Base-by-base conservation (phyloP, 352 stramenopile genomes). In the Thalassiosira livingstoniorum region DNA sequence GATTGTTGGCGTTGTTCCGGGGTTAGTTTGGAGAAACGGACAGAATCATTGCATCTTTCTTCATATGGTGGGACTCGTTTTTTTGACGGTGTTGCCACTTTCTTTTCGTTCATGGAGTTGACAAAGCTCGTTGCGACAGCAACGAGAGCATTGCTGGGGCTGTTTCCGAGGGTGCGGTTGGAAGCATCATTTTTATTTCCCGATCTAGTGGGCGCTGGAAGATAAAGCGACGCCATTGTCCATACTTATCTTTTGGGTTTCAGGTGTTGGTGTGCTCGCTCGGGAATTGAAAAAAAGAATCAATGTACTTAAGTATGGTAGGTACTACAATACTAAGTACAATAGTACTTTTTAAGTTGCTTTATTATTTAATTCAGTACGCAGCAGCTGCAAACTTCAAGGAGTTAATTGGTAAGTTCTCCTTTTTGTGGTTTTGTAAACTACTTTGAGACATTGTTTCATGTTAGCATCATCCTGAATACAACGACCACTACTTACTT, bases 21-120 rank as follows among this genome's bases (percentile, higher is more conserved):
- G 23, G 87, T 47, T 1, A 91, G 61, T 72, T 82, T 82, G 21
- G 79, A 75, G 45, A 85, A 82, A 58, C 80, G 76, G 2, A 87
- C 57, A 7, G 90, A 88, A 5, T 66, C 57, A 54, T 82, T 69
- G 68, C 88, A 93, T 27, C 90, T 82, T 65, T 90, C 63, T 39
- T 79, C 71, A 54, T 94, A 94, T 0, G 76, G 80, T 11, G 90
- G 90, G 32, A 87, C 88, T 60, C 67, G 60, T 64, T 72, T 57
- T 70, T 53, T 43, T 21, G 32, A 37, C 13, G 53, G 4, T 2
- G 53, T 43, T 18, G 61, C n/a, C 39, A 31, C 18, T 35, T 4
- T 5, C 45, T 75, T 34, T 31, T 68, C 1, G 21, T 29, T 39
- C 35, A 27, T 65, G 45, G 32, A 7, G 60, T 70, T 55, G 25